Evolutionary conservation across 2,329 filamentous ascomycete species (phyloP), one percentile per base, ranked within the genome.

Genomic region (Trichoderma atroviride): DNA sequence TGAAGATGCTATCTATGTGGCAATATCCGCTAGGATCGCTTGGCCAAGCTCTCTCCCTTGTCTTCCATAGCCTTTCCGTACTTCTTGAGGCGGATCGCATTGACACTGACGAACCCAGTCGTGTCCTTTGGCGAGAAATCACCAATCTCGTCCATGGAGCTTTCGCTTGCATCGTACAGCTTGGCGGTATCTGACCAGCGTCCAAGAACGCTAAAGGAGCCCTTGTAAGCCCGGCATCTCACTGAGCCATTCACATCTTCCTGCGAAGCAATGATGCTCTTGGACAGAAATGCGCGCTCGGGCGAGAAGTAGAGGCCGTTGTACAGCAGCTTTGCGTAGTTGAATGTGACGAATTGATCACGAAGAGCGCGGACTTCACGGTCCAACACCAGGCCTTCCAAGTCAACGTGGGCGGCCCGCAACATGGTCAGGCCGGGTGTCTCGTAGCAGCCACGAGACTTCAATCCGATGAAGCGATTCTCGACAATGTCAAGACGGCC

Each of bases 121-220:
- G 58, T 60, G 37, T 60, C 58, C 58, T 60, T 60, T 47, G 58
- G 58, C n/a, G 58, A 60, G 27, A 60, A 60, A 22, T 60, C 58
- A 14, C 58, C 58, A 60, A 60, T 60, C 58, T 47, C 58, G 37
- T 60, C 58, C 58, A 60, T 47, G 19, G 58, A 60, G 37, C 58
- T 60, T 47, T 60, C 58, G 37, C 37, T 60, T 14, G 58, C 58
- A 47, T 60, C 58, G 10, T 60, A 60, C 9, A 60, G 58, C 16
- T 60, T 60, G 35, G 57, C 35, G 11, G 57, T 43, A n/a, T 60
- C 35, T 31, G 57, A 60, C 57, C 57, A 60, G 11, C 57, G 57
- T 5, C 57, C 57, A n/a, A 60, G 57, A 29, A 60, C 57, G 35
- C 24, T 60, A 11, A 60, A 43, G 4, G 35, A 60, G 3, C 57